Percentiles rank a stretch among this genome's conserved stretches.
Evolutionary conservation across 257 asterid species (phyloP).

Genomic region (Solanum clarkiae): DNA sequence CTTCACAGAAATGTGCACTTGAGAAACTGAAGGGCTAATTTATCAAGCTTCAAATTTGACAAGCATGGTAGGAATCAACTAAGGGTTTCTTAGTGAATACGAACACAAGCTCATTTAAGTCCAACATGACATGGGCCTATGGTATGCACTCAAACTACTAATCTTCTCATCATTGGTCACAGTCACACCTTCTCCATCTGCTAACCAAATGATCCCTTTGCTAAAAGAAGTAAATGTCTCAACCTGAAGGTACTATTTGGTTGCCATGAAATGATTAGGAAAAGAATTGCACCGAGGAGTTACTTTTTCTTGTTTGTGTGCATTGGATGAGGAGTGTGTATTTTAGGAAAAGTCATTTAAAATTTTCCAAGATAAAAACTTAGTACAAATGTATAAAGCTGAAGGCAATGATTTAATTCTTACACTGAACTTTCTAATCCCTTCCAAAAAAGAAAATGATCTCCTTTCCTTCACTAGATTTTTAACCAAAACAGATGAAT

Average conservation of each 20-base stretch:
- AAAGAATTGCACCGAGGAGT: background rate
- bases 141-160: background rate
- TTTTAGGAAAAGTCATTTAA: background rate
- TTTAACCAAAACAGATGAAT: background rate
- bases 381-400: background rate
- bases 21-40: background rate
- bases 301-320: background rate
- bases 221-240: background rate
- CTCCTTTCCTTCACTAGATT: background rate
- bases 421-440: background rate
- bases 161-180: background rate
- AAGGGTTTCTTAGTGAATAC: background rate
- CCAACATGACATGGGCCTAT: background rate
- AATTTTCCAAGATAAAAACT: background rate
- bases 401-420: background rate
- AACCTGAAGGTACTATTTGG: background rate
- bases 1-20: background rate
- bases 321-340: background rate
- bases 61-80: background rate
- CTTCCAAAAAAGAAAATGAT: background rate
- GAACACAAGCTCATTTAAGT: background rate
- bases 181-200: background rate
- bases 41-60: background rate
- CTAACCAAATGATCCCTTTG: background rate
- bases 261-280: background rate